A percentile compares a stretch with the other conserved stretches of the same genome.
These are phyloP conservation scores for Brettanomyces custersianus DNA, from an alignment of 805 yeast genomes.

Conservation along the genomic window DNA sequence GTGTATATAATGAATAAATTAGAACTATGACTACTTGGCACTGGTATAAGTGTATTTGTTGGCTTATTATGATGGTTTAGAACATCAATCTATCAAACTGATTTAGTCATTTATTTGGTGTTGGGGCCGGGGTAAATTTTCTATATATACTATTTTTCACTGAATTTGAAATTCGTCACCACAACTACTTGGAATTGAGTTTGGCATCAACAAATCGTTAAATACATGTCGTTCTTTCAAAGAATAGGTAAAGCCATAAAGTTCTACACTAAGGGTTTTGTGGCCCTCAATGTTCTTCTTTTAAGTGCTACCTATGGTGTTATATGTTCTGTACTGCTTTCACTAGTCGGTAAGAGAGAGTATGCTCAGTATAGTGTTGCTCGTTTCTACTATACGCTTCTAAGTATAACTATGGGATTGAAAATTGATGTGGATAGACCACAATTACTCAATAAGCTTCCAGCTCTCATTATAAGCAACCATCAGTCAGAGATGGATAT, in stretches of 20 bases:
- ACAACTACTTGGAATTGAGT: neutral
- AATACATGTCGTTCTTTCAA: constrained; percentile 10
- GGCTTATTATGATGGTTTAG: no score
- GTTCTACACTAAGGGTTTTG: constrained; percentile 46
- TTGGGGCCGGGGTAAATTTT: neutral
- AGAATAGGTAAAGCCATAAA: constrained; percentile 27
- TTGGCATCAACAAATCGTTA: no score
- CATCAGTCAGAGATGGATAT: constrained; percentile 91
- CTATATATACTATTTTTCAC: constrained; percentile 1
- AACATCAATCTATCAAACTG: no score
- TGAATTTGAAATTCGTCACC: neutral
- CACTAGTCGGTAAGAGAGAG: constrained; percentile 64
- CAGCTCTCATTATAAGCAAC: constrained; percentile 77
- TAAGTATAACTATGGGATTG: constrained; percentile 59
- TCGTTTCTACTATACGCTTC: constrained; percentile 58
- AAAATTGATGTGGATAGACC: constrained; percentile 62
- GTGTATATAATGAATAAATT: neutral
- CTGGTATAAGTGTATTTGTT: constrained; percentile 1
- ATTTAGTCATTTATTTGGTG: neutral
- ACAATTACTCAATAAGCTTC: constrained; percentile 46
- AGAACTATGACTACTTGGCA: no score
- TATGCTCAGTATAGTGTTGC: constrained; percentile 89
- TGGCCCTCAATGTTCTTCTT: constrained; percentile 44
- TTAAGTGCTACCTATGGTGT: constrained; percentile 71
- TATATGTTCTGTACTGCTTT: constrained; percentile 57